phyloP scores from a whole-genome alignment of 2,329 filamentous ascomycete species.

The Helicocarpus griseus region DNA sequence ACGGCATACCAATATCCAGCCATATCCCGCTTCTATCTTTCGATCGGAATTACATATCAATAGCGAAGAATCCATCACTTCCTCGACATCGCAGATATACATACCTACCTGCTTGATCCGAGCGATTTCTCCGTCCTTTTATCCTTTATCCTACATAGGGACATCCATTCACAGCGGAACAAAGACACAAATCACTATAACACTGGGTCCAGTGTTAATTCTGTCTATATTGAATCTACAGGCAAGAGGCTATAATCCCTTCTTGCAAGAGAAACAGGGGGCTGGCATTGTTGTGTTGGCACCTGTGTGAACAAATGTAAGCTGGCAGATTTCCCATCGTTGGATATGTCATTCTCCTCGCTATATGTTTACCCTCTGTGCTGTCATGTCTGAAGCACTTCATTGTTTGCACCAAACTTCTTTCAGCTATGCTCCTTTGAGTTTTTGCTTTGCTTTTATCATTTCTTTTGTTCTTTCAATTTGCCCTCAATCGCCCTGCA shows the following conservation, averaged over 20 bases:
- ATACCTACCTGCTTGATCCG: background rate
- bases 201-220: background rate
- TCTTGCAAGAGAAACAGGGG: background rate
- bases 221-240: background rate
- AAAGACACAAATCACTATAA: background rate
- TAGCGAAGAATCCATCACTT: background rate
- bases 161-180: background rate
- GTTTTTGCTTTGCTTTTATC: background rate
- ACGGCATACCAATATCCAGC: background rate
- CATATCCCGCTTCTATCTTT: background rate
- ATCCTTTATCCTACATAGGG: background rate
- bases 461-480: background rate
- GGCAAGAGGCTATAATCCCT: background rate
- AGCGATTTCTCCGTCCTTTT: background rate
- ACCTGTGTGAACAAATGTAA: background rate
- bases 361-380: background rate
- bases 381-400: background rate
- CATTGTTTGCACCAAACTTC: background rate
- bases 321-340: background rate
- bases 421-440: background rate
- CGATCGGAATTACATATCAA: background rate
- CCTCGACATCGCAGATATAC: background rate
- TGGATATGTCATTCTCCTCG: background rate
- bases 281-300: background rate
- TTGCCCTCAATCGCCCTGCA: background rate